Evolutionary conservation across 192 early-diverging fungal genomes (phyloP).

Genomic region (Coemansia sp.): DNA sequence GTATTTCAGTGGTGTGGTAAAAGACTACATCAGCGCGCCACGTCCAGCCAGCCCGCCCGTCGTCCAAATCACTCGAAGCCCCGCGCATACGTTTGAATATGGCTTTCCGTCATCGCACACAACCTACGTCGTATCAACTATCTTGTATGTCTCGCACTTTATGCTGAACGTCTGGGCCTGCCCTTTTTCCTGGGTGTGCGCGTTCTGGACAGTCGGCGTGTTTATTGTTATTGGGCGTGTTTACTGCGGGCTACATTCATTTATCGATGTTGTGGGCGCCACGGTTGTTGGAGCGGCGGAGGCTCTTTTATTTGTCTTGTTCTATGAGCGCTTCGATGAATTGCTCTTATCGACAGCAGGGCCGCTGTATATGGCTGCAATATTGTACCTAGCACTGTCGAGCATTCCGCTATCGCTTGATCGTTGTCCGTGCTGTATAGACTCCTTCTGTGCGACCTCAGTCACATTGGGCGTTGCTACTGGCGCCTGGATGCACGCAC

Average conservation of each 20-base stretch:
- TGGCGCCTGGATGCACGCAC: conserved; percentile 43
- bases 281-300: conserved; percentile 62
- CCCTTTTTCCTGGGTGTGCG: conserved; percentile 37
- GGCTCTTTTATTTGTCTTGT: conserved; percentile 44
- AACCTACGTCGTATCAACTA: conserved; percentile 77
- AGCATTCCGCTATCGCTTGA: conserved; percentile 47
- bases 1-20: conserved; percentile 47
- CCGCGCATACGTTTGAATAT: conserved; percentile 75
- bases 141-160: conserved; percentile 50
- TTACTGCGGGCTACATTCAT: conserved; percentile 87
- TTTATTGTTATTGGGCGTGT: conserved; percentile 74
- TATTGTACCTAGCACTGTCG: conserved; percentile 25
- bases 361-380: conserved; percentile 32
- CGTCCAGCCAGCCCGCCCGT: conserved; percentile 81
- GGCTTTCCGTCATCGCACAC: conserved; percentile 93
- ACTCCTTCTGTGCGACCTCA: conserved; percentile 45
- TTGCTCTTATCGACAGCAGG: conserved; percentile 40
- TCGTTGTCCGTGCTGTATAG: conserved; percentile 54
- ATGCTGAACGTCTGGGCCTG: conserved; percentile 34
- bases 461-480: conserved; percentile 42
- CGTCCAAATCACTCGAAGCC: conserved; percentile 66
- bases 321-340: conserved; percentile 30
- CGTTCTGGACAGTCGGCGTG: conserved; percentile 51
- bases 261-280: conserved; percentile 77
- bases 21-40: conserved; percentile 86